Evolutionary conservation across 176 grass and related monocot genomes (phyloP).

Genomic region (Oryza officinalis): DNA sequence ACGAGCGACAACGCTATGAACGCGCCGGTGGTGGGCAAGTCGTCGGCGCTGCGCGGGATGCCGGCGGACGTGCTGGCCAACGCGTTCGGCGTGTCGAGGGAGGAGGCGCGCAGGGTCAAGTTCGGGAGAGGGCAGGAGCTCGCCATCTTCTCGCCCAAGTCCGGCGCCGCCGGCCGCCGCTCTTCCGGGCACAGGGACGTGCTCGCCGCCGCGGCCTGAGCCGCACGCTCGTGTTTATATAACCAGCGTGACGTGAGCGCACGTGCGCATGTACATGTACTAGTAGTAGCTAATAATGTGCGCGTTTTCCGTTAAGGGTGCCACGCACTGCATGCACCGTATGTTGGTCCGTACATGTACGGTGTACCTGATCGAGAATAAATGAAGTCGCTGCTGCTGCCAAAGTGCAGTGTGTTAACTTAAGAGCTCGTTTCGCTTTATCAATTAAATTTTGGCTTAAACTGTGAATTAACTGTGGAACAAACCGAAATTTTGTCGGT

Average conservation of each 20-base stretch:
- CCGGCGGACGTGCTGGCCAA: constrained; percentile 54
- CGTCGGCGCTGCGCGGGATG: constrained; percentile 45
- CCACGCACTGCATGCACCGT: too few species aligned
- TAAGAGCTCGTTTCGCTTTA: neutral
- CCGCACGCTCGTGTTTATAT: neutral
- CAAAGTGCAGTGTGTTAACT: neutral
- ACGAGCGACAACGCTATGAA: constrained; percentile 49
- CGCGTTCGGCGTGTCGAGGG: constrained; percentile 40
- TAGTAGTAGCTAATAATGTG: neutral
- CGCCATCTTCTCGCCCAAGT: constrained; percentile 38
- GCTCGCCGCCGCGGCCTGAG: neutral
- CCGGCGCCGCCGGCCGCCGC: neutral
- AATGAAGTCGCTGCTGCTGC: neutral
- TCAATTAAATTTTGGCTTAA: too few species aligned
- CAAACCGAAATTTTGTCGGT: too few species aligned
- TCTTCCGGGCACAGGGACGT: neutral
- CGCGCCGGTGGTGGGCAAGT: constrained; percentile 33
- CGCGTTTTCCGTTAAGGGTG: neutral
- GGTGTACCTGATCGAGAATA: neutral
- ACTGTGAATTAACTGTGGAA: too few species aligned
- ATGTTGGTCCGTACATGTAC: neutral
- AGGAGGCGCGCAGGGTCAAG: constrained; percentile 50
- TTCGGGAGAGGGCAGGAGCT: constrained; percentile 44
- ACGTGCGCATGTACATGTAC: neutral
- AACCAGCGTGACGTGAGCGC: too few species aligned